Conservation (phyloP, 345 rosid species). For the Geranium brycei region DNA sequence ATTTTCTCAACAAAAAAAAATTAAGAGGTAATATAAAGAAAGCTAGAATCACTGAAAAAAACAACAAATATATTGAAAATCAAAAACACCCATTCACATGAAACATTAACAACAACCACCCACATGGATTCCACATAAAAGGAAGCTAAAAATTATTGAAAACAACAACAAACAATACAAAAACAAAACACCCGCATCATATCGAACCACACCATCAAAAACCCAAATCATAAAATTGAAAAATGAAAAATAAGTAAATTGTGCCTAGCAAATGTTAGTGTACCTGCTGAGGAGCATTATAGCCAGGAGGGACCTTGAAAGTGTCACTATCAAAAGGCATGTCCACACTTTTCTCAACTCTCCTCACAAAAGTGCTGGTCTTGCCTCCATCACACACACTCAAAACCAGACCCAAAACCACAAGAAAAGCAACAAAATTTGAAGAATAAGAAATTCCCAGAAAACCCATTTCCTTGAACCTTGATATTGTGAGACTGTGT, state of each 20-base stretch:
- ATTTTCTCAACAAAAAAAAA: too few relatives aligned
- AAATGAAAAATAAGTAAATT: too few relatives aligned
- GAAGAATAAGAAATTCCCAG: background rate
- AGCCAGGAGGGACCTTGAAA: constrained; percentile 30
- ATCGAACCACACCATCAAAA: background rate
- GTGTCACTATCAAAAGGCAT: constrained; percentile 30
- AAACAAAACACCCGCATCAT: background rate
- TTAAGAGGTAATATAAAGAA: too few relatives aligned
- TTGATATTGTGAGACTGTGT: too few relatives aligned
- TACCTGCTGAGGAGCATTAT: constrained; percentile 38
- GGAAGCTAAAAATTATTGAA: too few relatives aligned
- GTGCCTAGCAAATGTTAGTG: background rate
- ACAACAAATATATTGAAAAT: too few relatives aligned
- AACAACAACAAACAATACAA: too few relatives aligned
- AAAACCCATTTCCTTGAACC: background rate
- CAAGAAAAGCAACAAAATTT: background rate
- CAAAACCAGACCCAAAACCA: background rate
- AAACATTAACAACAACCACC: too few relatives aligned
- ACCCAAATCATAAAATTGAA: too few relatives aligned
- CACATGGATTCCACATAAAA: too few relatives aligned
- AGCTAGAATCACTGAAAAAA: too few relatives aligned
- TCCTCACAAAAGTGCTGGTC: constrained; percentile 31
- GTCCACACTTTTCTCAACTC: constrained; percentile 19
- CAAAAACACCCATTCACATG: too few relatives aligned
- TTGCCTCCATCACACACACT: constrained; percentile 14